Evolutionary conservation across 768 basidiomycete species (phyloP).

Genomic region (Boletus fagicola): DNA sequence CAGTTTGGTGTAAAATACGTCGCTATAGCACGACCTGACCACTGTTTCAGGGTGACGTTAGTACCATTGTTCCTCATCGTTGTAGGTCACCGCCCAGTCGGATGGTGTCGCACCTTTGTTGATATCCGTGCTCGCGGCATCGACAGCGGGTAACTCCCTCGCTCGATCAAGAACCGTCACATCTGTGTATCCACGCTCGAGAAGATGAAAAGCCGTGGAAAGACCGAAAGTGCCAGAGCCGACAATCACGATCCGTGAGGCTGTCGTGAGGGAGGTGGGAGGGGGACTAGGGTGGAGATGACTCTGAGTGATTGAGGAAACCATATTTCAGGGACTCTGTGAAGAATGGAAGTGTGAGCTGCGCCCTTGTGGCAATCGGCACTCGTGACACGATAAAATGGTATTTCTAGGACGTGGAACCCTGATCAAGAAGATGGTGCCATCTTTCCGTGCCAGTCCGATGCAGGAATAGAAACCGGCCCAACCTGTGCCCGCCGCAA

Average conservation of each 20-base stretch:
- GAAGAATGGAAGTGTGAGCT: background rate
- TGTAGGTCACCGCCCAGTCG: too few species aligned
- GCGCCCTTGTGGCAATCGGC: too few species aligned
- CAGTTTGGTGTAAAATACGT: constrained; percentile 65
- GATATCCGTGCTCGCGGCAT: constrained; percentile 68
- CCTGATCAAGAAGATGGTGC: background rate
- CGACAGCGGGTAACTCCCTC: constrained; percentile 66
- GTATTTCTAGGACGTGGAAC: background rate
- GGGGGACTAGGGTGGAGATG: background rate
- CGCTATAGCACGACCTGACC: constrained; percentile 71
- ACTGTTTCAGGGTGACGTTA: constrained; percentile 41
- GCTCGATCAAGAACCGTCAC: constrained; percentile 80
- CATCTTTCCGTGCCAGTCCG: too few species aligned
- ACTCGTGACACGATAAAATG: background rate
- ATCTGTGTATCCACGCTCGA: constrained; percentile 62
- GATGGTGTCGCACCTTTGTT: constrained; percentile 32
- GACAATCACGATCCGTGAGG: constrained; percentile 50
- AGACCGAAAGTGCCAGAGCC: constrained; percentile 87
- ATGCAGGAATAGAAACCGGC: background rate
- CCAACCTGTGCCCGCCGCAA: background rate
- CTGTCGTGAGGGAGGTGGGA: background rate
- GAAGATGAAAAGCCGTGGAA: constrained; percentile 80
- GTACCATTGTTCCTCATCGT: background rate
- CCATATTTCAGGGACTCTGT: constrained; percentile 3
- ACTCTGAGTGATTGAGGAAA: background rate